These are phyloP conservation scores for Noccaea bulbosa DNA, from an alignment of 345 rosid species.

Conservation along the genomic window DNA sequence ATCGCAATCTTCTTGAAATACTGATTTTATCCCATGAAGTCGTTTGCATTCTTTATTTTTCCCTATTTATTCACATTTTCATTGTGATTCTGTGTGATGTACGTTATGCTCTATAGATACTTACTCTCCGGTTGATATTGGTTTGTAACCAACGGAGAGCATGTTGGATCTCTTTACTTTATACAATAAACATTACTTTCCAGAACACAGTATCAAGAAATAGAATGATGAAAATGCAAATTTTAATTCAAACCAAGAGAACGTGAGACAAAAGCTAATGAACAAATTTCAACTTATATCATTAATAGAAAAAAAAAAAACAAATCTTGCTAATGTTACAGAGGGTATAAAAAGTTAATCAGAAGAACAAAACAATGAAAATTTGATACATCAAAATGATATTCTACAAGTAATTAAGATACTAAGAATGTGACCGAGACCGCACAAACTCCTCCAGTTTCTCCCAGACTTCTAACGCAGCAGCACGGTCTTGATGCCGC, in stretches of 20 bases:
- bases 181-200: conserved; percentile 45
- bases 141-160: conserved; percentile 55
- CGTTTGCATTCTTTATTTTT: conserved; percentile 44
- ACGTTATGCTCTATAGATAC: conserved; percentile 25
- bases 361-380: conserved; percentile 18
- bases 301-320: neutral
- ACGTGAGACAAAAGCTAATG: neutral
- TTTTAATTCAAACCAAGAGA: neutral
- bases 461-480: conserved; percentile 97
- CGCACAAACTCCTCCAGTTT: conserved; percentile 88
- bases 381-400: conserved; percentile 33
- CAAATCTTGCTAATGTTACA: conserved; percentile 36
- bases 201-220: neutral
- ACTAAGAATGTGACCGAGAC: conserved; percentile 75
- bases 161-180: conserved; percentile 47
- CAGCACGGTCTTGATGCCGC: conserved; percentile 93
- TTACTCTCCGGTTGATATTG: conserved; percentile 27
- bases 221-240: neutral
- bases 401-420: conserved; percentile 25
- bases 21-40: conserved; percentile 40
- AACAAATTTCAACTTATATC: neutral
- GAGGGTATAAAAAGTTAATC: conserved; percentile 11
- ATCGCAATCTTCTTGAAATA: conserved; percentile 46
- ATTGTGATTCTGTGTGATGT: conserved; percentile 35
- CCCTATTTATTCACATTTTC: conserved; percentile 26